Evolutionary conservation across 352 stramenopile genomes (phyloP).

Genomic region (Phytophthora podocarpi): DNA sequence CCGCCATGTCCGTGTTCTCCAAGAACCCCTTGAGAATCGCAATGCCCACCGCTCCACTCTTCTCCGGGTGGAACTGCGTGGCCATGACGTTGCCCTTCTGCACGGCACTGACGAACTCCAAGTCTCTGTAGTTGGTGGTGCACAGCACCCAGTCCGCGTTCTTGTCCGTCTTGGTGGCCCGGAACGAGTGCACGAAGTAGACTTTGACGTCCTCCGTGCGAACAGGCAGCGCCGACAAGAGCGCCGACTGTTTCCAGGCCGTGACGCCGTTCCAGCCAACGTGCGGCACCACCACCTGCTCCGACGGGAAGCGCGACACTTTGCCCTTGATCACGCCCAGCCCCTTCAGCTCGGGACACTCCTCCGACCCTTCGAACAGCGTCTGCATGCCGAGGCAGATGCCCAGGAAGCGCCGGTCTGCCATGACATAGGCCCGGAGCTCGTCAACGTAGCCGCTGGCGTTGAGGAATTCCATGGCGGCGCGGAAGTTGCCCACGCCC

Average conservation of each 20-base stretch:
- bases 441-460: constrained; percentile 88
- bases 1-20: constrained; percentile 61
- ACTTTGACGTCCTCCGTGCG: constrained; percentile 57
- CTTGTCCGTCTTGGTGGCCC: constrained; percentile 67
- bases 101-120: constrained; percentile 94
- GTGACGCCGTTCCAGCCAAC: constrained; percentile 99
- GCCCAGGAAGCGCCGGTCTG: constrained; percentile 94
- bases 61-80: constrained; percentile 99
- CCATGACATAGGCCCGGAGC: constrained; percentile 87
- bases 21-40: constrained; percentile 94
- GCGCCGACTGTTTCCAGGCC: constrained; percentile 83
- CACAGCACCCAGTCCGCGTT: constrained; percentile 94
- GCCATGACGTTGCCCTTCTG: constrained; percentile 96
- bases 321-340: constrained; percentile 94
- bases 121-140: constrained; percentile 94
- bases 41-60: constrained; percentile 94
- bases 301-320: constrained; percentile 90
- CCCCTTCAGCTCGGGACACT: constrained; percentile 86
- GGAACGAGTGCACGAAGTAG: constrained; percentile 99
- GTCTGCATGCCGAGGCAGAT: constrained; percentile 99
- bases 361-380: constrained; percentile 96
- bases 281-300: constrained; percentile 91
- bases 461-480: constrained; percentile 94
- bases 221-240: constrained; percentile 60
- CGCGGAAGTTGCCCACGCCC: constrained; percentile 81